Base-by-base conservation (phyloP, 2,329 filamentous ascomycete genomes). In the Geosmithia morbida region DNA sequence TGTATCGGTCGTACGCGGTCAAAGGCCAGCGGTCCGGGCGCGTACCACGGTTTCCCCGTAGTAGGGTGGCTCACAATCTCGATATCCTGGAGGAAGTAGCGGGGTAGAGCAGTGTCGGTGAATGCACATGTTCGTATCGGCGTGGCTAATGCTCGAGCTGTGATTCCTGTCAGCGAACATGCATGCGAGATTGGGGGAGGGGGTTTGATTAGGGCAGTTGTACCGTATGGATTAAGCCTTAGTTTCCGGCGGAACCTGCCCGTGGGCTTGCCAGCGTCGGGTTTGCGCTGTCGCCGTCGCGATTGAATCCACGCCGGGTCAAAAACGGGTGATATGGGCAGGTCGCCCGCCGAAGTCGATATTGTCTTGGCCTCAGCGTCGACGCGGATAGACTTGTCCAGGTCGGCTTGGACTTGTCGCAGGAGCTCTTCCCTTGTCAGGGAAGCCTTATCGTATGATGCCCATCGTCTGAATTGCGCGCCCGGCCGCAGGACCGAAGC, bases 201-300 rank as follows among this genome's bases (percentile, higher is more conserved):
- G 33, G 33, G 33, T 13, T 18, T 14, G 7, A n/a, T n/a, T n/a
- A n/a, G n/a, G n/a, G n/a, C n/a, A n/a, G 13, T 26, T 65, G 29
- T 65, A 83, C 81, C 83, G 53, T 76, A 87, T 2, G 80, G 69
- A 52, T 85, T 88, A 39, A 69, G 68, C 29, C 65, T 66, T 2
- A 87, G 63, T 49, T 75, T 72, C 48, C 66, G 68, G 55, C 81
- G 76, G 50, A 86, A 75, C 2, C 69, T 62, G 13, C 62, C 67
- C 2, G 49, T 53, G 0, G 57, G 55, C 29, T 52, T 60, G 48
- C 49, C 61, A 59, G 43, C 57, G 37, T 49, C 63, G 1, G 59
- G 55, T 49, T 68, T 69, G 42, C 61, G 68, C 50, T 64, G 71
- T 14, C 66, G 65, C 40, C 65, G 58, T 48, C 61, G 67, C 0